These are phyloP conservation scores for Geranium rotundifolium DNA, from an alignment of 345 rosid genomes.

Conservation along the genomic window DNA sequence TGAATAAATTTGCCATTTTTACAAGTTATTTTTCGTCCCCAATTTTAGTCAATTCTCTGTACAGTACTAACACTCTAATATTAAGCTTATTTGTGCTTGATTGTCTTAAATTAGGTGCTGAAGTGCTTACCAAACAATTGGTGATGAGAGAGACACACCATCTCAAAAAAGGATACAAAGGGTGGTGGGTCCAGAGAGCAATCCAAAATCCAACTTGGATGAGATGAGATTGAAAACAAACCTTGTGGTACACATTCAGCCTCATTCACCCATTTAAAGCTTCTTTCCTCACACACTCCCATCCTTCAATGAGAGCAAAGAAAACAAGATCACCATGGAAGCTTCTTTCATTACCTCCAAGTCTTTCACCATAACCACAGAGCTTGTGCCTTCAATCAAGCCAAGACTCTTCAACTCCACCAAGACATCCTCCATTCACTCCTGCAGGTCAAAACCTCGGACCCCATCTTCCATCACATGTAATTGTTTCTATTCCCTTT, in stretches of 20 bases:
- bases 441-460: conserved; percentile 21
- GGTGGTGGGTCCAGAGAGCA: neutral
- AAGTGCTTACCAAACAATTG: too few species aligned
- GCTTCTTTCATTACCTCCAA: conserved; percentile 30
- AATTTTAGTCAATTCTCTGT: too few species aligned
- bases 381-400: conserved; percentile 29
- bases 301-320: neutral
- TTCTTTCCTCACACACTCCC: neutral
- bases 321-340: conserved; percentile 32
- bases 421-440: conserved; percentile 15
- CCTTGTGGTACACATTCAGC: conserved; percentile 32
- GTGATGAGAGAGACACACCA: too few species aligned
- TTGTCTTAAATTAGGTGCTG: too few species aligned
- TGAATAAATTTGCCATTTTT: too few species aligned
- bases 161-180: too few species aligned
- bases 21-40: too few species aligned
- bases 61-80: conserved; percentile 24
- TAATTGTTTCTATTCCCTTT: conserved; percentile 18
- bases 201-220: conserved; percentile 9
- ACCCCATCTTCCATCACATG: conserved; percentile 11
- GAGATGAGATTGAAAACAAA: conserved; percentile 9
- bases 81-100: conserved; percentile 22
- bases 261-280: conserved; percentile 4
- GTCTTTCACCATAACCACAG: conserved; percentile 23
- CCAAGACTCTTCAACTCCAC: conserved; percentile 26